Evolutionary conservation across 352 stramenopile genomes (phyloP), one percentile per base, ranked within the genome.

Genomic region (Globisporangium nunn): DNA sequence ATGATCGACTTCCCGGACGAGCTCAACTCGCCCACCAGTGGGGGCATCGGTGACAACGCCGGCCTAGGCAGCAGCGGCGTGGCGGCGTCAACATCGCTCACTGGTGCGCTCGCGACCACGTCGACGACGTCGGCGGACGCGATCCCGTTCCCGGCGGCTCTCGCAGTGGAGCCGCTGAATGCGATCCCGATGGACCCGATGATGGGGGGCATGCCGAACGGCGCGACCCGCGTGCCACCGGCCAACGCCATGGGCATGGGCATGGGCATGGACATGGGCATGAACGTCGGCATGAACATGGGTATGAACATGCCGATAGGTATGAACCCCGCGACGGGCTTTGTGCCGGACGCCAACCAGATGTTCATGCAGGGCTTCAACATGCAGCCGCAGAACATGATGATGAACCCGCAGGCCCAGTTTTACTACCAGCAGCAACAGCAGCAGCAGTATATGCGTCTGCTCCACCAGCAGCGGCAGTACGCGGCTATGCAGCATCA

Each of bases 1-100:
- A 84, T 92, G 60, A 92, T 94, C 39, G 85, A 93, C 54, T 93
- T 94, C 58, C 85, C 85, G 0, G 85, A 91, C 39, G 85, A 94
- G 51, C 71, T 94, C n/a, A 90, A 94, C 52, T 89, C 84, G 44
- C 78, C 83, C 30, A 82, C 72, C 56, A 71, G 57, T 44, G 49
- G 57, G 15, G 23, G 15, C 3, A 12, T 5, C 15, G 41, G 4
- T 17, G 40, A 14, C 41, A 2, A 2, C 41, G n/a, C 6, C 41
- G 28, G n/a, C 23, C 23, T 23, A 23, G 23, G 23, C 41, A 47
- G 58, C 12, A 51, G 39, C 4, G 66, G 41, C 7, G 47, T 58
- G 28, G 51, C 54, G 45, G 78, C 71, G 10, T 70, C 71, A 2
- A 52, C 63, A 4, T 61, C 71, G 3, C 59, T 72, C 61, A 54